Base-by-base conservation (phyloP, 2,329 filamentous ascomycete genomes). In the Arthrobotrys conoides region DNA sequence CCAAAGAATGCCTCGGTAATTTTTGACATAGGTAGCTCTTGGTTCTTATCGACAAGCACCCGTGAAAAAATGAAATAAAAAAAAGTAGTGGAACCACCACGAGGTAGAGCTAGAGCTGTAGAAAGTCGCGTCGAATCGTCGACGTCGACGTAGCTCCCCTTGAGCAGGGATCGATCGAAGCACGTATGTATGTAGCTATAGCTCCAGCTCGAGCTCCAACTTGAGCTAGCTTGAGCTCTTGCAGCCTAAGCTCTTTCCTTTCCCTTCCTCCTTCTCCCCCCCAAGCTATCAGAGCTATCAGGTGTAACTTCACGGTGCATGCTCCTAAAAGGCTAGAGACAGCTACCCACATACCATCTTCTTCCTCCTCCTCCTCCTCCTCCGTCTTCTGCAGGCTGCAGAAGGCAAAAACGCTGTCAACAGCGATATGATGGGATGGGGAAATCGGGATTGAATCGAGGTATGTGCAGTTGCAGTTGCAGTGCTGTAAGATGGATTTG, bases 361-460 rank as follows among this genome's bases (percentile, higher is more conserved):
- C 53, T 8, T 38, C 53, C 27, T 30, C 20, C n/a, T n/a, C n/a
- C n/a, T n/a, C n/a, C n/a, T n/a, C n/a, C n/a, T n/a, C n/a, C n/a
- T 57, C 53, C 5, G 8, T 38, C 33, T 41, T 44, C 57, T 61
- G 36, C 57, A 61, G 53, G 6, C 16, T 38, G 53, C 53, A 22
- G n/a, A 38, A 38, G 8, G 16, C n/a, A 59, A 16, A 57, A 59
- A 10, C 20, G 22, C 16, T 59, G 30, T 20, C 53, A 59, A 61
- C 57, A 44, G 57, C 57, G 36, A 61, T 61, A 61, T 61, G 57
- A 61, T 61, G 57, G 57, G 57, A 61, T 61, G 57, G 57, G 57
- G 57, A 61, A 61, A 61, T 61, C 57, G 57, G 57, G 57, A 59
- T 44, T n/a, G 18, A 9, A 41, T 61, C 36, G 57, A 44, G 36